Percentiles rank a stretch among this genome's conserved stretches.
These are phyloP conservation scores for Neospermospora avenae DNA, from an alignment of 2,329 filamentous ascomycete species.

Conservation along the genomic window DNA sequence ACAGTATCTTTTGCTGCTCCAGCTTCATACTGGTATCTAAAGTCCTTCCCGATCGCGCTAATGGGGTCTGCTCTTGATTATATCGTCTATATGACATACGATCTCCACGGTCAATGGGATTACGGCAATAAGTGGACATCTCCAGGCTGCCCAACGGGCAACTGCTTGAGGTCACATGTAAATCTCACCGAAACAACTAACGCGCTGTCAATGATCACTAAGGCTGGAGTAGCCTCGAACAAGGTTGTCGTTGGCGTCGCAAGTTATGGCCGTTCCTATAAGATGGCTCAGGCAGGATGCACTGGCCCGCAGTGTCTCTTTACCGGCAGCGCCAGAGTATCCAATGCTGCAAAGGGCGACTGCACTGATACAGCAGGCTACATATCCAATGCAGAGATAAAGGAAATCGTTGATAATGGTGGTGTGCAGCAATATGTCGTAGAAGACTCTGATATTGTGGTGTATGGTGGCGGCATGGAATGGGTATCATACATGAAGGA, in stretches of 20 bases:
- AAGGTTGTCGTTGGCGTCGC: constrained; percentile 36
- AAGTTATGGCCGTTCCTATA: constrained; percentile 37
- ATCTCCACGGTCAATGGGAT: constrained; percentile 43
- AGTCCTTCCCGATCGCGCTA: constrained; percentile 20
- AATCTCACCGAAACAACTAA: constrained; percentile 38
- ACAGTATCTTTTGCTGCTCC: constrained; percentile 29
- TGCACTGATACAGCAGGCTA: constrained; percentile 37
- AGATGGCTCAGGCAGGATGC: constrained; percentile 35
- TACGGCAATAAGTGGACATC: constrained; percentile 32
- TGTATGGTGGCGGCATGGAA: background rate
- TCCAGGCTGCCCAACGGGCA: constrained; percentile 33
- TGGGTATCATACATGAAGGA: background rate
- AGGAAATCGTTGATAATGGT: background rate
- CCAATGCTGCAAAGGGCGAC: constrained; percentile 28
- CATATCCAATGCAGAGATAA: constrained; percentile 22
- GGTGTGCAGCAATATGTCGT: background rate
- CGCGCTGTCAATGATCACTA: constrained; percentile 39
- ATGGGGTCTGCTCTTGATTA: constrained; percentile 24
- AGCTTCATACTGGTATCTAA: constrained; percentile 36
- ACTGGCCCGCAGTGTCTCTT: constrained; percentile 17
- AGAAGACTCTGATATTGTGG: background rate
- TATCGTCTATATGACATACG: constrained; percentile 28
- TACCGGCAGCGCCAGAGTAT: constrained; percentile 24
- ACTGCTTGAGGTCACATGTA: constrained; percentile 37
- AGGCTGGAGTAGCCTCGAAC: constrained; percentile 31